Evolutionary conservation across 2,329 filamentous ascomycete genomes (phyloP), one percentile per base, ranked within the genome.

Genomic region (Gnomoniopsis smithogilvyi): DNA sequence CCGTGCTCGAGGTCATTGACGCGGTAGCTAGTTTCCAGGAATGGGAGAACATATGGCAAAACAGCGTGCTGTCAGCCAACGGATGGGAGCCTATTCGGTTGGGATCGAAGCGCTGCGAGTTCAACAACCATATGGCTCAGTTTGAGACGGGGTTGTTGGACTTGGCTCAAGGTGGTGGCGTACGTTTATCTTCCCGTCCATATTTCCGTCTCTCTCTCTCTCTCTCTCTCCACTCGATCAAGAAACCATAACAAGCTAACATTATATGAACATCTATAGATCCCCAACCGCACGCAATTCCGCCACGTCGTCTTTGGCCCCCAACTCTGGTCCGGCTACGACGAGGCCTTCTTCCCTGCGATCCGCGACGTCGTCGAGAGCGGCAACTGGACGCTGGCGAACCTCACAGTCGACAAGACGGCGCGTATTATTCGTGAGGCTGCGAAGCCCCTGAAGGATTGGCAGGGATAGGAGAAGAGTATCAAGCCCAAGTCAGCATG

Each of bases 291-390:
- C 64, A 90, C 90, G 6, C 95, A 98, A 74, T 99, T 92, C 80
- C 96, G 96, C 73, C 95, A 97, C 73, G 83, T 96, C 68, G 77
- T 99, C 58, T 96, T 93, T 70, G 94, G 90, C 1, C 95, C 95
- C 0, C 85, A 91, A 68, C 78, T 85, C 2, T 93, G 91, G 88
- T 87, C 87, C 36, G 85, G 82, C 41, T 83, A 88, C 64, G 83
- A 89, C 34, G 82, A 83, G 58, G 83, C 83, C 0, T 84, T 84
- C 62, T 96, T 96, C 75, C 94, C 94, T 0, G 88, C 88, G n/a
- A 89, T 97, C 58, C 82, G 91, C 58, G 93, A 97, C 68, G 87
- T 89, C 10, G 79, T 97, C 45, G 84, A 90, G 62, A 82, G 79
- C 3, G 82, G 83, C 26, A 84, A 96, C 66, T 93, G 89, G 89